These are phyloP conservation scores for Populus hybrid DNA, from an alignment of 441 rosid species.

Conservation along the genomic window DNA sequence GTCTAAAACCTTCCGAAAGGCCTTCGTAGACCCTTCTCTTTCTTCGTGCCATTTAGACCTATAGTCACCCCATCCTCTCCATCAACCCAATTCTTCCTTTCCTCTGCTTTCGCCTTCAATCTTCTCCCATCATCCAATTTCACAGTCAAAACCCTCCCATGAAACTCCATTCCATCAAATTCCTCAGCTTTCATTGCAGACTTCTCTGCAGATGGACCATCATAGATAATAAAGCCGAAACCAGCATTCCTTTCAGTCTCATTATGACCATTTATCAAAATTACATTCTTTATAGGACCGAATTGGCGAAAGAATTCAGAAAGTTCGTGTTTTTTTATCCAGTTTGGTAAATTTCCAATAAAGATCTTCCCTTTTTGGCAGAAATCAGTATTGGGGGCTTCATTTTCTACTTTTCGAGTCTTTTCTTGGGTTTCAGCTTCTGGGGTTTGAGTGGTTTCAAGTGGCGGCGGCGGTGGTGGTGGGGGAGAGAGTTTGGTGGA, in stretches of 20 bases:
- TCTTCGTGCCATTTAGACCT: slow-evolving; percentile 84
- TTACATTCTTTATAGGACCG: slow-evolving; percentile 68
- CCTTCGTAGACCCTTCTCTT: slow-evolving; percentile 57
- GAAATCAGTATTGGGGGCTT: slow-evolving; percentile 30
- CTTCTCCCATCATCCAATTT: slow-evolving; percentile 91
- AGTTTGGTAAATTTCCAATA: slow-evolving; percentile 78
- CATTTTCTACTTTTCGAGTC: slow-evolving; percentile 25
- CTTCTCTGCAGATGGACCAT: slow-evolving; percentile 44
- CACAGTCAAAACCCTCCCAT: slow-evolving; percentile 82
- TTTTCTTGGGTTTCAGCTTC: slow-evolving; percentile 9
- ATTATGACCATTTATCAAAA: slow-evolving; percentile 69
- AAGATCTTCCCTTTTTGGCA: slow-evolving; percentile 82
- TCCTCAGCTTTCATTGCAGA: slow-evolving; percentile 82
- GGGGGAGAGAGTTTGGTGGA: slow-evolving; percentile 75
- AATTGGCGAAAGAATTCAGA: slow-evolving; percentile 79
- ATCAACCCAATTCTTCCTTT: slow-evolving; percentile 64
- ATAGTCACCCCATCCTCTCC: slow-evolving; percentile 48
- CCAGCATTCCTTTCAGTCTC: slow-evolving; percentile 72
- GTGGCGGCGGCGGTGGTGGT: slow-evolving; percentile 27
- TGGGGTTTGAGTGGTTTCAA: not conserved
- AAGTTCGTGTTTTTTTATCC: slow-evolving; percentile 76
- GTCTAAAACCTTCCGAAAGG: slow-evolving; percentile 56
- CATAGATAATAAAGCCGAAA: slow-evolving; percentile 76
- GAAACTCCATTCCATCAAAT: slow-evolving; percentile 88
- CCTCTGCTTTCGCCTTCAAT: slow-evolving; percentile 54